Evolutionary conservation across 345 rosid genomes (phyloP).

Genomic region (Populus ilicifolia): DNA sequence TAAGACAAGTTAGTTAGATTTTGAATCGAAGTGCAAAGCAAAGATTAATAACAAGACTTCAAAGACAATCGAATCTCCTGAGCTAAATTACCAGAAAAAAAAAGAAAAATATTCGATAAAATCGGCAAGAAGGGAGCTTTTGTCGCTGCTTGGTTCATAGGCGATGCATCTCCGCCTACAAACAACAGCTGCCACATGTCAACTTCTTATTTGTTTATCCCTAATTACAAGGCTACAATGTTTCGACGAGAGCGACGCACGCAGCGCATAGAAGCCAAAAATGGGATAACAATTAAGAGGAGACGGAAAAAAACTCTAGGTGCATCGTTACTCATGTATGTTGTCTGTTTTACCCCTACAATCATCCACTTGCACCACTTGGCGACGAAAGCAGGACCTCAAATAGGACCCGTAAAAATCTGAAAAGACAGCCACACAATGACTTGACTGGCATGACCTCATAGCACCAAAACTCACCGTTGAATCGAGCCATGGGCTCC

Average conservation of each 20-base stretch:
- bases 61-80: too few species aligned
- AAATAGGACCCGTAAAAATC: conserved; percentile 8
- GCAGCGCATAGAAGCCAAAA: too few species aligned
- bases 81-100: too few species aligned
- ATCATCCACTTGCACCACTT: background rate
- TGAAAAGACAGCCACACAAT: background rate
- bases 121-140: too few species aligned
- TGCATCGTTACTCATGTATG: background rate
- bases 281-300: background rate
- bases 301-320: background rate
- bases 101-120: too few species aligned
- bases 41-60: too few species aligned
- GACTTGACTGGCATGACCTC: conserved; percentile 9
- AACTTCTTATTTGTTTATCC: background rate
- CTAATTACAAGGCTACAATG: background rate
- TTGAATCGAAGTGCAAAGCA: too few species aligned
- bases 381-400: background rate
- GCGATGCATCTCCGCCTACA: background rate
- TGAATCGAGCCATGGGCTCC: conserved; percentile 35
- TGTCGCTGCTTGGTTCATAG: too few species aligned
- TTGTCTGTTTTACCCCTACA: conserved; percentile 10
- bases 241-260: too few species aligned
- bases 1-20: too few species aligned
- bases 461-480: conserved; percentile 26
- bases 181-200: background rate